phyloP scores from a whole-genome alignment of 306 rosid species.

The Mimosa pudica region DNA sequence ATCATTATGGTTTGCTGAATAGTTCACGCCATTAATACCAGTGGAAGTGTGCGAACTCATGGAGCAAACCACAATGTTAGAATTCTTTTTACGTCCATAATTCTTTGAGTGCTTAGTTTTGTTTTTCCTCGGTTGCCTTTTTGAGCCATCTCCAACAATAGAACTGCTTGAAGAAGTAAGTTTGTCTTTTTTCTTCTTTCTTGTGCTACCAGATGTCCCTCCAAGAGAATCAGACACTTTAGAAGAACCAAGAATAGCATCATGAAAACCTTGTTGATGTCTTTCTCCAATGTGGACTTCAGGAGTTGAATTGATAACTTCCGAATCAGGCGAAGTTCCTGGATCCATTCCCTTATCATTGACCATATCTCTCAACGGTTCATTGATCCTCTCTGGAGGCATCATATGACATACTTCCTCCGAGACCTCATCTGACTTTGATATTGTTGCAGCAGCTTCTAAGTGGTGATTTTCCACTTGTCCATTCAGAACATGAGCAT shows the following conservation, averaged over 20 bases:
- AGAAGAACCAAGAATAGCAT: constrained; percentile 49
- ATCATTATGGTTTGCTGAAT: constrained; percentile 46
- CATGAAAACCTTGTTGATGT: constrained; percentile 52
- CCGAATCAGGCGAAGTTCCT: constrained; percentile 99
- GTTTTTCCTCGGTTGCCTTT: constrained; percentile 38
- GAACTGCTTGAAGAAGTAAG: constrained; percentile 35
- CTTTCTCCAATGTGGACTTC: constrained; percentile 63
- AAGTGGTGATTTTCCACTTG: constrained; percentile 51
- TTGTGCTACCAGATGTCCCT: constrained; percentile 43
- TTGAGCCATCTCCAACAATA: constrained; percentile 46
- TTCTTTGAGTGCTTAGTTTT: constrained; percentile 60
- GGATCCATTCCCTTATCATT: constrained; percentile 67
- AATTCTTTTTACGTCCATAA: constrained; percentile 48
- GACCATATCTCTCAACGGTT: constrained; percentile 52
- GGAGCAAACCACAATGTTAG: constrained; percentile 36
- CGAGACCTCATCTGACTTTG: constrained; percentile 49
- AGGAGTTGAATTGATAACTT: constrained; percentile 76
- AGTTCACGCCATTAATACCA: constrained; percentile 51
- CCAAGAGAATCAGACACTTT: constrained; percentile 52
- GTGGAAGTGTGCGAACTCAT: constrained; percentile 44
- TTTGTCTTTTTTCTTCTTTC: constrained; percentile 63
- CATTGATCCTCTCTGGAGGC: constrained; percentile 49
- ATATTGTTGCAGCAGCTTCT: constrained; percentile 42
- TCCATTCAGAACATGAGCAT: constrained; percentile 48
- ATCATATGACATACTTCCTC: constrained; percentile 43